These are phyloP conservation scores for Cyclospora cayetanensis DNA, from an alignment of 169 alveolate species.

Conservation along the genomic window DNA sequence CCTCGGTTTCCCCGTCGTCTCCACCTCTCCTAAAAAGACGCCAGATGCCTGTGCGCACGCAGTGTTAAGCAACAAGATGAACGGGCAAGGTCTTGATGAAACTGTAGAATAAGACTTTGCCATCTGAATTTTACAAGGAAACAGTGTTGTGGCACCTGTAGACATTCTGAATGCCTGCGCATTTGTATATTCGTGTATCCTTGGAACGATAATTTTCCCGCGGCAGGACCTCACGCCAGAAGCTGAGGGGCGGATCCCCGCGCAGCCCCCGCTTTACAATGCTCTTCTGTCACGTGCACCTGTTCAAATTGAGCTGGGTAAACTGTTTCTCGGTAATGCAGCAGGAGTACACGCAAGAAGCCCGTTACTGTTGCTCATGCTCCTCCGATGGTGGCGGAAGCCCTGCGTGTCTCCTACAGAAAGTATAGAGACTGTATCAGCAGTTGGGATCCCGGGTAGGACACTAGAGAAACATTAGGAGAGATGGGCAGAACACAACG, in stretches of 20 bases:
- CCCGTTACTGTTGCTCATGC: background rate
- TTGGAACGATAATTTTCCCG: background rate
- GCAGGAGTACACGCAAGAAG: background rate
- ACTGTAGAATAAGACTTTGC: background rate
- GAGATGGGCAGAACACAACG: background rate
- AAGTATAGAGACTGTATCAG: background rate
- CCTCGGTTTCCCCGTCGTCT: constrained; percentile 63
- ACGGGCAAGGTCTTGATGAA: too few species aligned
- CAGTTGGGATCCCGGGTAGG: background rate
- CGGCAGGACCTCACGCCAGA: background rate
- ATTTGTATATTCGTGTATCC: background rate
- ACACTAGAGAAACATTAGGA: background rate
- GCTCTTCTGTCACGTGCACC: background rate
- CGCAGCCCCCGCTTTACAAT: background rate
- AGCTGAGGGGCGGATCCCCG: background rate
- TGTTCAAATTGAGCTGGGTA: background rate
- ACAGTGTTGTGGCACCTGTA: constrained; percentile 53
- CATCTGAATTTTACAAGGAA: background rate
- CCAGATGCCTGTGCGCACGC: constrained; percentile 48
- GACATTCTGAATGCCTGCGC: constrained; percentile 38
- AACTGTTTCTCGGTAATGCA: background rate
- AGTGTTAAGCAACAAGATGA: background rate
- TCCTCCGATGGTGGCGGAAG: constrained; percentile 7
- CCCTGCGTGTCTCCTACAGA: constrained; percentile 8
- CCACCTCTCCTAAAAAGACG: constrained; percentile 61